Evolutionary conservation across 2,329 filamentous ascomycete species (phyloP).

Genomic region (Chalara sp.): DNA sequence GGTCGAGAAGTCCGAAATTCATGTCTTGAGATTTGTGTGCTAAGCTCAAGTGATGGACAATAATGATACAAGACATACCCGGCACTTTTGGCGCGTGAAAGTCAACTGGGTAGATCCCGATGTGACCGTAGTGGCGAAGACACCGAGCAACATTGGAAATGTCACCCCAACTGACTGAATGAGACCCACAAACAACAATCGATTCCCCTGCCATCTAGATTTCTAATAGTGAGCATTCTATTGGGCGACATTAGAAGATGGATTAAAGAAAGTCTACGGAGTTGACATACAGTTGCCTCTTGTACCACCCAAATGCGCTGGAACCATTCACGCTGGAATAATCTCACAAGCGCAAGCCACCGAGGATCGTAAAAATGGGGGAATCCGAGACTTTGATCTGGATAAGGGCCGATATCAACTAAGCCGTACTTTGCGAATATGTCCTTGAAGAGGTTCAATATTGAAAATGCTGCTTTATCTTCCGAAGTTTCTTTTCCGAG

Average conservation of each 20-base stretch:
- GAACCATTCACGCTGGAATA: conserved; percentile 5
- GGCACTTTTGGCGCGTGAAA: neutral
- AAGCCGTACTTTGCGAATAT: neutral
- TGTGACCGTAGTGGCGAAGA: neutral
- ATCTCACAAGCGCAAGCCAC: conserved; percentile 1
- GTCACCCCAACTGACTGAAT: conserved; percentile 1
- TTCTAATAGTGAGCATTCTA: conserved; percentile 1
- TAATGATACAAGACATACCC: neutral
- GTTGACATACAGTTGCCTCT: conserved; percentile 3
- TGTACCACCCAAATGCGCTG: conserved; percentile 5
- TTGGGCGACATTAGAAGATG: neutral
- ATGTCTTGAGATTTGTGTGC: conserved; percentile 1
- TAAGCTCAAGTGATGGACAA: neutral
- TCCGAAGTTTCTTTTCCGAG: conserved; percentile 2
- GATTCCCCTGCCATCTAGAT: neutral
- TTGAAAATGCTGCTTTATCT: conserved; percentile 2
- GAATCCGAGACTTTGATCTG: neutral
- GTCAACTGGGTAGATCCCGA: conserved; percentile 3
- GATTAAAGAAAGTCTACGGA: neutral
- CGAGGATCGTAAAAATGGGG: neutral
- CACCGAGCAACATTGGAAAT: conserved; percentile 1
- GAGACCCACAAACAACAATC: conserved; percentile 2
- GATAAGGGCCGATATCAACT: conserved; percentile 1
- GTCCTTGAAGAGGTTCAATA: conserved; percentile 1
- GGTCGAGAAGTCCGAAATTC: neutral